phyloP scores from a whole-genome alignment of 129 eudicot genomes.

The Sambucus nigra region DNA sequence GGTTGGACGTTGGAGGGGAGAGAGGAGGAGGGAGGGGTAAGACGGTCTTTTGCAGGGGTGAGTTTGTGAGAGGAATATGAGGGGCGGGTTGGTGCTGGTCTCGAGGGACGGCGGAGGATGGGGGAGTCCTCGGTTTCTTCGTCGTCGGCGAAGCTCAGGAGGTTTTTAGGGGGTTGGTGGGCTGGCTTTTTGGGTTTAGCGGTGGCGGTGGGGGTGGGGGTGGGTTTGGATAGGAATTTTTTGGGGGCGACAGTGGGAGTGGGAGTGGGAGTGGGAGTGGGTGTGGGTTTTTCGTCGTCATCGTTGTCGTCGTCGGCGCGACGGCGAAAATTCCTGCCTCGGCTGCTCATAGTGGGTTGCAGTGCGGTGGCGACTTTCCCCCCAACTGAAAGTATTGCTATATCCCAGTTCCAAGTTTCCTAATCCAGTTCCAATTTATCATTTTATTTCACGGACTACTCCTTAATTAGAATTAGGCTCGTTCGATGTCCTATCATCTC shows the following conservation, averaged over 20 bases:
- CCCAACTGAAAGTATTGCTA: no score
- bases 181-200: constrained; percentile 56
- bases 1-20: constrained; percentile 75
- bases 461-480: no score
- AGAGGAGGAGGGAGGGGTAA: constrained; percentile 27
- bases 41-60: constrained; percentile 44
- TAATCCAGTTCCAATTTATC: no score
- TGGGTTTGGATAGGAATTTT: constrained; percentile 20
- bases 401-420: no score
- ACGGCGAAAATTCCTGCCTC: constrained; percentile 79
- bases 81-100: constrained; percentile 22
- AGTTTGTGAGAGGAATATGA: constrained; percentile 55
- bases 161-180: constrained; percentile 27
- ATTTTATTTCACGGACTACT: no score
- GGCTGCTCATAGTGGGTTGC: constrained; percentile 41
- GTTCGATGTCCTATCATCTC: no score
- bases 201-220: constrained; percentile 15
- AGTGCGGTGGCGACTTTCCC: neutral
- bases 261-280: constrained; percentile 11
- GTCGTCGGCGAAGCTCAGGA: constrained; percentile 60
- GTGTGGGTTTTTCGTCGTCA: constrained; percentile 29
- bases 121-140: constrained; percentile 30
- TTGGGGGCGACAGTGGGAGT: constrained; percentile 12
- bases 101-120: constrained; percentile 26
- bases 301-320: constrained; percentile 46